Evolutionary conservation across 2,329 filamentous ascomycete genomes (phyloP).

Genomic region (Chaetomiaceae sp.): DNA sequence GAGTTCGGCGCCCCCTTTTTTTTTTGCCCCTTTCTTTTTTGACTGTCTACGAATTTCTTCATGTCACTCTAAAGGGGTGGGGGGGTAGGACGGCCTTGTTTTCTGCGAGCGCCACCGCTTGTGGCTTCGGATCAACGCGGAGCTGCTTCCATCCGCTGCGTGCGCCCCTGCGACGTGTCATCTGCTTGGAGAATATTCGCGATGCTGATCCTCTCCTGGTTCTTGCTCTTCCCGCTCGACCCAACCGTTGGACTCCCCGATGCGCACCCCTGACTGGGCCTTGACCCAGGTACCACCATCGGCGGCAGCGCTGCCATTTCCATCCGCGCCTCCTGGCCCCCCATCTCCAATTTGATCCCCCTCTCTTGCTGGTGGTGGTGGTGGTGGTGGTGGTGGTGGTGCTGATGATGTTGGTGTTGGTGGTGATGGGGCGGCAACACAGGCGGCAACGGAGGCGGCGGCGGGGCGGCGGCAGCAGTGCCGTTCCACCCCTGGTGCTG

Average conservation of each 20-base stretch:
- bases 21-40: neutral
- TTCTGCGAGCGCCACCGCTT: too few species aligned
- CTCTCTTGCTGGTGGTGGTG: conserved; percentile 8
- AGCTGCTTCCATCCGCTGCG: too few species aligned
- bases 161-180: too few species aligned
- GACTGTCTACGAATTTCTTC: too few species aligned
- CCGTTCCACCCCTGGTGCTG: conserved; percentile 1
- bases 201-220: conserved; percentile 43
- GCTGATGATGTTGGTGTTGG: neutral
- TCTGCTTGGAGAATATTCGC: conserved; percentile 38
- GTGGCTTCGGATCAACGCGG: too few species aligned
- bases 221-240: conserved; percentile 33
- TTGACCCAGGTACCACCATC: conserved; percentile 13
- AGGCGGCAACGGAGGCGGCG: neutral
- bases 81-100: too few species aligned
- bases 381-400: conserved; percentile 3
- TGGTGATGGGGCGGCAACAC: neutral
- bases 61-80: too few species aligned
- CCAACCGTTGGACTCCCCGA: conserved; percentile 30
- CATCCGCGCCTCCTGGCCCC: conserved; percentile 10
- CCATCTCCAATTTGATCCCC: conserved; percentile 13
- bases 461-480: neutral
- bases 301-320: conserved; percentile 14
- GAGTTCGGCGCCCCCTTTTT: too few species aligned
- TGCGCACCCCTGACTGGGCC: conserved; percentile 21